Evolutionary conservation across 2,329 filamentous ascomycete genomes (phyloP).

Genomic region (Penicillium sp.): DNA sequence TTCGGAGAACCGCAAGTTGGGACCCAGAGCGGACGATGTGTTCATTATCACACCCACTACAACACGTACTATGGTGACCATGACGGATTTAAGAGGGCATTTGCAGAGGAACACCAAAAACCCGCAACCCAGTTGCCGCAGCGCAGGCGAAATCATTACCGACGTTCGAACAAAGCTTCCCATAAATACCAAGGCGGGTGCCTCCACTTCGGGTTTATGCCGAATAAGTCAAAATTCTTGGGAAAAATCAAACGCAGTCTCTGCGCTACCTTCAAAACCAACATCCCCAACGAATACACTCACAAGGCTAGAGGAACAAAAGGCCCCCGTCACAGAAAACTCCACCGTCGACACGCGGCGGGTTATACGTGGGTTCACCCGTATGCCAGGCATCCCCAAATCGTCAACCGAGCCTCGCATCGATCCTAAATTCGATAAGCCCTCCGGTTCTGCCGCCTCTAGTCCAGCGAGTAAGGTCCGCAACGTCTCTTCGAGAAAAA

Average conservation of each 20-base stretch:
- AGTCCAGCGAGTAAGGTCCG: slow-evolving; percentile 7
- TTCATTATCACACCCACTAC: slow-evolving; percentile 48
- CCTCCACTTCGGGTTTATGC: slow-evolving; percentile 34
- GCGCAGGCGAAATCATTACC: slow-evolving; percentile 34
- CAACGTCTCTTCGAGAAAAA: slow-evolving; percentile 13
- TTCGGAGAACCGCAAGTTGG: slow-evolving; percentile 21
- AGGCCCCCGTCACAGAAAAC: slow-evolving; percentile 18
- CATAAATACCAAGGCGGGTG: slow-evolving; percentile 26
- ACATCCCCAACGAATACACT: slow-evolving; percentile 21
- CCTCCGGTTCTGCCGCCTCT: slow-evolving; percentile 1
- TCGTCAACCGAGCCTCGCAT: slow-evolving; percentile 34
- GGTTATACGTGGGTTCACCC: slow-evolving; percentile 45
- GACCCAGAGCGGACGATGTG: slow-evolving; percentile 36
- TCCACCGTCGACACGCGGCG: slow-evolving; percentile 21
- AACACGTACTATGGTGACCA: slow-evolving; percentile 46
- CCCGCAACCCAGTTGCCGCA: slow-evolving; percentile 26
- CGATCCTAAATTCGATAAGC: slow-evolving; percentile 25
- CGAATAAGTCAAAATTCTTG: slow-evolving; percentile 30
- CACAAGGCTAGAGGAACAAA: slow-evolving; percentile 20
- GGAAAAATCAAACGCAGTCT: slow-evolving; percentile 30
- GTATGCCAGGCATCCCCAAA: slow-evolving; percentile 36
- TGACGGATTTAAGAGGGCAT: slow-evolving; percentile 29
- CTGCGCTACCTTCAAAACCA: slow-evolving; percentile 27
- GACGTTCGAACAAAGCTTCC: slow-evolving; percentile 28
- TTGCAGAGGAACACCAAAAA: slow-evolving; percentile 20